Evolutionary conservation across 2,329 filamentous ascomycete genomes (phyloP).

Genomic region (Paraphoma sp.): DNA sequence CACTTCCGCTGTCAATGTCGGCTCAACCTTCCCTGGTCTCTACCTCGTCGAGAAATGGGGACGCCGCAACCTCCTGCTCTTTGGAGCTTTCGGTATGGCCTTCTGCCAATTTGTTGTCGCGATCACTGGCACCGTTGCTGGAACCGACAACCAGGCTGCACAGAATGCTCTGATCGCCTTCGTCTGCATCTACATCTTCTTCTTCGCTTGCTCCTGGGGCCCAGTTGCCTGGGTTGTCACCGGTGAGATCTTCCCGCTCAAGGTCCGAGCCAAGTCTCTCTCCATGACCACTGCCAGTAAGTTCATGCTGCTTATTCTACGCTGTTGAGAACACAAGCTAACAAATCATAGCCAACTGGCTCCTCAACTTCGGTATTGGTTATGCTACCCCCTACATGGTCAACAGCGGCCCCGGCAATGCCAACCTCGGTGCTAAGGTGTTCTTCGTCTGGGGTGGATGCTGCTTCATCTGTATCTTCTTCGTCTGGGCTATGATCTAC

Average conservation of each 20-base stretch:
- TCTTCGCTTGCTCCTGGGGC: slow-evolving; percentile 81
- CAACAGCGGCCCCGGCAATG: slow-evolving; percentile 60
- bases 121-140: slow-evolving; percentile 48
- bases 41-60: slow-evolving; percentile 82
- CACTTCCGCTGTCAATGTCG: slow-evolving; percentile 77
- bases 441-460: slow-evolving; percentile 64
- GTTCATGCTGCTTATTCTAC: too few relatives aligned
- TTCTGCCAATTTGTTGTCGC: slow-evolving; percentile 52
- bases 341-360: slow-evolving; percentile 54
- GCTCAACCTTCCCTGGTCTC: slow-evolving; percentile 76
- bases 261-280: slow-evolving; percentile 56
- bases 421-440: slow-evolving; percentile 66
- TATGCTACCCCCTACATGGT: slow-evolving; percentile 76
- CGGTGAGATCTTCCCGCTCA: slow-evolving; percentile 53
- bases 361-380: slow-evolving; percentile 58
- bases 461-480: slow-evolving; percentile 63
- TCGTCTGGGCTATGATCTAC: slow-evolving; percentile 77
- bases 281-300: slow-evolving; percentile 59
- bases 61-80: slow-evolving; percentile 75
- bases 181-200: slow-evolving; percentile 76
- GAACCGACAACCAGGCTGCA: slow-evolving; percentile 44
- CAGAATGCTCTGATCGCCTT: slow-evolving; percentile 51
- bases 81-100: slow-evolving; percentile 76
- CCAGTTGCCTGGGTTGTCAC: slow-evolving; percentile 71
- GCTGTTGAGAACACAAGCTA: too few relatives aligned